phyloP scores from a whole-genome alignment of 148 eudicot species.

The Heliamphora exappendiculata region DNA sequence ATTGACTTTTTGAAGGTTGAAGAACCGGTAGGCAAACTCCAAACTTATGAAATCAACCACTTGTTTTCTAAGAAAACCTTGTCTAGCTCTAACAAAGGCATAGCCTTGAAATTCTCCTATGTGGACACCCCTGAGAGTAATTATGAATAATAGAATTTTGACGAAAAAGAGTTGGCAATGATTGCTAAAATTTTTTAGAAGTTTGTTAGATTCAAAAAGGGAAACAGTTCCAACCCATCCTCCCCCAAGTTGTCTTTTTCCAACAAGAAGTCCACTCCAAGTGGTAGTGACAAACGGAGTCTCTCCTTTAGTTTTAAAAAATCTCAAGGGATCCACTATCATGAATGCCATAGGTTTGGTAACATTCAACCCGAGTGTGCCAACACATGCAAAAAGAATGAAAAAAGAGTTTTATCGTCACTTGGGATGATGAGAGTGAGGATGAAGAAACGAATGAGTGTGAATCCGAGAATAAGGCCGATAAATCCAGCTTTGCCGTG shows the following conservation, averaged over 20 bases:
- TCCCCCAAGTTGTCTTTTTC: too few species aligned
- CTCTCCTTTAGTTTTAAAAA: neutral
- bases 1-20: neutral
- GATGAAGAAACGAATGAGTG: too few species aligned
- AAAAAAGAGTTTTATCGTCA: neutral
- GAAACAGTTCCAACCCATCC: neutral
- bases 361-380: neutral
- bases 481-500: neutral
- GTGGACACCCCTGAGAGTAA: neutral
- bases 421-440: neutral
- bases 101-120: neutral
- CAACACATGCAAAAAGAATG: neutral
- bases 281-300: neutral
- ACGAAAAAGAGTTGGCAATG: neutral
- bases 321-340: neutral
- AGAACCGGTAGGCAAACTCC: neutral
- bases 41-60: neutral
- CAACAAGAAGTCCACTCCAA: neutral
- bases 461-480: neutral
- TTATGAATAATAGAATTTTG: neutral
- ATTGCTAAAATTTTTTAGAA: neutral
- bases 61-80: neutral
- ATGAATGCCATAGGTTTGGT: neutral
- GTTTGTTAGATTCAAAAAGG: neutral
- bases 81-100: neutral